A percentile compares a stretch with the other conserved stretches of the same genome.
These are phyloP conservation scores for Knoxdaviesia capensis DNA, from an alignment of 2,329 filamentous ascomycete species.

Conservation along the genomic window DNA sequence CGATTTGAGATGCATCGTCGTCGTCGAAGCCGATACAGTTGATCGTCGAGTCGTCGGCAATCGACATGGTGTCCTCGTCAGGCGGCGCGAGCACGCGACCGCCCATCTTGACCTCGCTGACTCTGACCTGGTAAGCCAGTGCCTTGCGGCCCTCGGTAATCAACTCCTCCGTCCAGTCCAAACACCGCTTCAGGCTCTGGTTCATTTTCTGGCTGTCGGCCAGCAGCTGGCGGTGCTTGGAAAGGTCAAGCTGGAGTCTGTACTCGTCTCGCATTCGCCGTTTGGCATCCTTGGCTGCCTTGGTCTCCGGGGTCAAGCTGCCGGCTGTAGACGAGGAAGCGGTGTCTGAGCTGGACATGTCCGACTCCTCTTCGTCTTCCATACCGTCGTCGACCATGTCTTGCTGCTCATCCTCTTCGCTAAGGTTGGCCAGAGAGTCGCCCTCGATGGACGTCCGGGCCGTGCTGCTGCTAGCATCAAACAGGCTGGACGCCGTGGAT, in stretches of 20 bases:
- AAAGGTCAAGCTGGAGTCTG: conserved; percentile 64
- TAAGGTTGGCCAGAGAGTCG: conserved; percentile 18
- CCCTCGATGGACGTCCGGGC: background rate
- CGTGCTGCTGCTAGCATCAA: conserved; percentile 18
- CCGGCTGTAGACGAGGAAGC: conserved; percentile 17
- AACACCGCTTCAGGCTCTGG: conserved; percentile 74
- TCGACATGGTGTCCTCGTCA: conserved; percentile 37
- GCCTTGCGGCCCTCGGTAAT: conserved; percentile 81
- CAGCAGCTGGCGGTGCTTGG: conserved; percentile 74
- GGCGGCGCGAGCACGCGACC: conserved; percentile 52
- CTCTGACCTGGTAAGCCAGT: conserved; percentile 59
- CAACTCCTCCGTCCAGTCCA: conserved; percentile 75
- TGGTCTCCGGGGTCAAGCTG: conserved; percentile 17
- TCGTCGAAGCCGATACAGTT: conserved; percentile 6
- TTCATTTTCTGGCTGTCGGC: conserved; percentile 90
- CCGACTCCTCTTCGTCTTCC: conserved; percentile 21
- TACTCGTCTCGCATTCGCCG: conserved; percentile 61
- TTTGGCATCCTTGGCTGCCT: conserved; percentile 22
- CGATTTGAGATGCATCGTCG: conserved; percentile 8
- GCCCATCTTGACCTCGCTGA: conserved; percentile 63
- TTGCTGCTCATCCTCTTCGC: conserved; percentile 23
- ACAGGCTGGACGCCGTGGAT: conserved; percentile 19
- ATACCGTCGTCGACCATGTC: conserved; percentile 21
- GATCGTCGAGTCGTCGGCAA: conserved; percentile 5
- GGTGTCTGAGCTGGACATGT: conserved; percentile 31